Evolutionary conservation across 495 filamentous ascomycete genomes (phyloP).

Genomic region (Extremus antarcticus): DNA sequence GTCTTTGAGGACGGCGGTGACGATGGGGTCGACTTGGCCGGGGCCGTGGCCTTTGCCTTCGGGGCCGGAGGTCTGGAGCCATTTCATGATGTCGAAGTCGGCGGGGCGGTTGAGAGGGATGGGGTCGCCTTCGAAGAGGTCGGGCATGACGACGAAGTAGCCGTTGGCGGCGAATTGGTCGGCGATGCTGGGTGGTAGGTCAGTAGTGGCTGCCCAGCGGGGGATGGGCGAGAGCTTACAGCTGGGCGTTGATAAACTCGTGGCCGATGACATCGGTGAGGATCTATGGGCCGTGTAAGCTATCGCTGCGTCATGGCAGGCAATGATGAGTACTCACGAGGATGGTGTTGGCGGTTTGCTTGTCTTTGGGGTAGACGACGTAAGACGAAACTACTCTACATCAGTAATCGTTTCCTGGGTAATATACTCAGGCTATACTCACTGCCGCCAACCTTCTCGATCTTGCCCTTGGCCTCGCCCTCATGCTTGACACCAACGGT

Average conservation of each 20-base stretch:
- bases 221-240: slow-evolving; percentile 32
- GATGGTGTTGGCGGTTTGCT: slow-evolving; percentile 34
- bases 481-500: slow-evolving; percentile 36
- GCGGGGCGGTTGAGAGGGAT: slow-evolving; percentile 46
- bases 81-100: slow-evolving; percentile 49
- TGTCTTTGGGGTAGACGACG: slow-evolving; percentile 33
- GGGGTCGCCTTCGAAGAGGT: slow-evolving; percentile 66
- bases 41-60: slow-evolving; percentile 40
- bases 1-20: slow-evolving; percentile 49
- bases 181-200: slow-evolving; percentile 41
- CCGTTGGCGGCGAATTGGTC: slow-evolving; percentile 77
- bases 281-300: slow-evolving; percentile 4
- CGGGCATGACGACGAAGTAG: slow-evolving; percentile 65
- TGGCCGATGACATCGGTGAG: slow-evolving; percentile 37
- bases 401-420: neutral
- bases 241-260: slow-evolving; percentile 65
- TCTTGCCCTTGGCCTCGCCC: slow-evolving; percentile 32
- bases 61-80: slow-evolving; percentile 36
- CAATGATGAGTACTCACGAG: slow-evolving; percentile 7
- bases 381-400: slow-evolving; percentile 34
- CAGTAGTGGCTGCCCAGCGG: slow-evolving; percentile 3
- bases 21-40: slow-evolving; percentile 51
- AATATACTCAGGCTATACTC: neutral
- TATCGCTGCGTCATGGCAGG: neutral
- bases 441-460: slow-evolving; percentile 33